Evolutionary conservation across 352 stramenopile species (phyloP), one percentile per base, ranked within the genome.

Genomic region (Phytophthora macrochlamydospora): DNA sequence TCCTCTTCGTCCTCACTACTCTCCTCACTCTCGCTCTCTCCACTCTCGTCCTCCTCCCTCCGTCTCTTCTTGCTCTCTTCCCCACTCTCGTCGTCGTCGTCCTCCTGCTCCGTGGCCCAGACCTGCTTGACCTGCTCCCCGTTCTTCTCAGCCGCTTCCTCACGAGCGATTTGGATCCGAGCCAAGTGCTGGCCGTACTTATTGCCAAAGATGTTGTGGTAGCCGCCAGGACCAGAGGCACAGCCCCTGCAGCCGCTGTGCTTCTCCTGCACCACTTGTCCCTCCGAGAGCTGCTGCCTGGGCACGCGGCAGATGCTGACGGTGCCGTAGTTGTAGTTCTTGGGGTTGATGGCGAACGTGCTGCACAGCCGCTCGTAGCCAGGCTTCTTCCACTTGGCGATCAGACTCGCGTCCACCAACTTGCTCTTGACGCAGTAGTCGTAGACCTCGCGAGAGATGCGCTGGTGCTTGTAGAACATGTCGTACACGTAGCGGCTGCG

Each of bases 311-410:
- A 99, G 69, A 99, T 99, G 51, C 84, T 98, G 28, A 98, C 97
- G 0, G 97, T 99, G 5, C 97, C 97, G 81, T 99, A 99, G 73
- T 99, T 99, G 85, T 99, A 99, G 83, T 99, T 99, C 68, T 96
- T 94, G 28, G 95, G 83, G 86, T 99, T 99, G 75, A 99, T 99
- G 9, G 98, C 97, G 75, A 98, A 99, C 2, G 97, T 99, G 53
- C 84, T 98, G 77, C 98, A 99, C 8, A 99, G 88, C 4, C 94
- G 81, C 75, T 99, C 97, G 74, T 99, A 99, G 32, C 98, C 97
- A 12, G 94, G 92, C 63, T 99, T 99, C 76, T 99, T 99, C 98
- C 98, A 99, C 77, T 99, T 99, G 67, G 97, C 97, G 65, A 99
- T 99, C 12, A 99, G 77, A 28, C 90, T 97, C 2, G 93, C 95